These are phyloP conservation scores for Aspergillus neotritici DNA, from an alignment of 2,329 filamentous ascomycete species.

Conservation along the genomic window DNA sequence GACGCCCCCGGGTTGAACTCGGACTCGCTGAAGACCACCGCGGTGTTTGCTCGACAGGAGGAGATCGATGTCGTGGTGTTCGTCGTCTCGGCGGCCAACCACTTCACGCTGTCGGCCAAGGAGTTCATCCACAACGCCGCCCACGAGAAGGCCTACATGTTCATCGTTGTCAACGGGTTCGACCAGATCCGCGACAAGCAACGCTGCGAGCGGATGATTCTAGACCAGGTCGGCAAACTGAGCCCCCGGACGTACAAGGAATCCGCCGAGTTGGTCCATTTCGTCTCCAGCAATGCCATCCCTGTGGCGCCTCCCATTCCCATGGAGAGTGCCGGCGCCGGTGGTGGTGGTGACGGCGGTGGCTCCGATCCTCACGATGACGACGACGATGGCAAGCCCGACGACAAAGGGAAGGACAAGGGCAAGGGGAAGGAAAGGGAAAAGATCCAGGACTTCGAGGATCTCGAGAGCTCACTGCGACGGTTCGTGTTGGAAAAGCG, in stretches of 20 bases:
- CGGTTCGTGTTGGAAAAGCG: constrained; percentile 95
- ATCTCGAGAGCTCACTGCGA: constrained; percentile 78
- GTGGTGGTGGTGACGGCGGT: constrained; percentile 51
- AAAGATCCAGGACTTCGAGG: constrained; percentile 83
- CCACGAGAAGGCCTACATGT: constrained; percentile 95
- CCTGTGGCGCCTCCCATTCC: constrained; percentile 61
- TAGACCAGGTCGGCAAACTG: constrained; percentile 81
- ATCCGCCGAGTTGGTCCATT: constrained; percentile 86
- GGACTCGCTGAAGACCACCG: constrained; percentile 94
- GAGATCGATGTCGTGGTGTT: constrained; percentile 99
- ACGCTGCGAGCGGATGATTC: constrained; percentile 83
- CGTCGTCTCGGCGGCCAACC: constrained; percentile 93
- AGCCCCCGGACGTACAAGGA: constrained; percentile 93
- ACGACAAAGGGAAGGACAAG: constrained; percentile 57
- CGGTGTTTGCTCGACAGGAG: constrained; percentile 92
- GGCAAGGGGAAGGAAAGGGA: constrained; percentile 86
- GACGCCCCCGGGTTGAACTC: constrained; percentile 94
- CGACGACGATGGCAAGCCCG: constrained; percentile 51
- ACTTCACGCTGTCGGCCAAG: constrained; percentile 95
- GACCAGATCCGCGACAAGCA: constrained; percentile 90
- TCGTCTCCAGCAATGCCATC: constrained; percentile 94
- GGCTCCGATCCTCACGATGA: constrained; percentile 46
- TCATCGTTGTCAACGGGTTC: constrained; percentile 97
- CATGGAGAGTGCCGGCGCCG: constrained; percentile 44
- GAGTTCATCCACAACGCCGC: constrained; percentile 96